Evolutionary conservation across 768 basidiomycete genomes (phyloP), one percentile per base, ranked within the genome.

Genomic region (Xerocomus spinulosus): DNA sequence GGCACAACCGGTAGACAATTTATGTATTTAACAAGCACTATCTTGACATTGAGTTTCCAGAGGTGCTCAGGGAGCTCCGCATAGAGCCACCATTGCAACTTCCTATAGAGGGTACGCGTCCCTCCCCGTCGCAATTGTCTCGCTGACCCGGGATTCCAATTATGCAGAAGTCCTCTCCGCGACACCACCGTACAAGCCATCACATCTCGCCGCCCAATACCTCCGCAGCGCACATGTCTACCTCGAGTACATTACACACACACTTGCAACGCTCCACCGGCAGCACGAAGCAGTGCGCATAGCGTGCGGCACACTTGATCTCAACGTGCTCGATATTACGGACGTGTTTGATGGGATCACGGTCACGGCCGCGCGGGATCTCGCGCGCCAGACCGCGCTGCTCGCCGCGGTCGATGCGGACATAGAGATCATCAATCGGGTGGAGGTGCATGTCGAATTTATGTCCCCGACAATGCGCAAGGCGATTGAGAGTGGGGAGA

Each of bases 21-120:
- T 92, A 80, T 58, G 85, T 92, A 5, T 92, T 87, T 69, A 92
- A 91, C 68, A 89, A 88, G 59, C 72, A 78, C 58, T 87, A 85
- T 57, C 75, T 92, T 30, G 87, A 88, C 53, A 72, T 80, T 36
- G 81, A 85, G 42, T 46, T 85, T 24, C 78, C 83, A 2, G 77
- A 84, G 35, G 82, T 87, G 21, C 64, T 90, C 14, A 72, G 66
- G n/a, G 75, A 79, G 34, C 75, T 92, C n/a, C 74, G 68, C 14
- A 70, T 81, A 15, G 76, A 82, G 36, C 72, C 86, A 3, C 73
- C 75, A 15, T 57, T 87, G 20, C 84, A 88, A 53, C 81, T 83
- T n/a, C 74, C 78, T 15, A 77, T 87, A 51, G 85, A 88, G 68
- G 84, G 88, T 85, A 48, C 45, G 72, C 56, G 8, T 32, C 3